These are phyloP conservation scores for Saccharomycopsis capsularis DNA, from an alignment of 805 yeast species.

Conservation along the genomic window DNA sequence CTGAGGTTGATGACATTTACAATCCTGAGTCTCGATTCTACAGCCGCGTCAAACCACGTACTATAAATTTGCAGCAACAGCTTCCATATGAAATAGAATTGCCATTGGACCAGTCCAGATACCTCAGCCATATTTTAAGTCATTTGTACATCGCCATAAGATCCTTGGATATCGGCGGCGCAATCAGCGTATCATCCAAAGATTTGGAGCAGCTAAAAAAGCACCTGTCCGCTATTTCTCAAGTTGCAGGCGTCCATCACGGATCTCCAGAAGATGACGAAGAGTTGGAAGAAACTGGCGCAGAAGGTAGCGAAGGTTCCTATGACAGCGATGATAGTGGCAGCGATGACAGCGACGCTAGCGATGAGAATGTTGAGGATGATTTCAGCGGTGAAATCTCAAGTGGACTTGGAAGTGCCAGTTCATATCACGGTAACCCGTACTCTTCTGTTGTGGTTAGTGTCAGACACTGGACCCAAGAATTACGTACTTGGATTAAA, in stretches of 20 bases:
- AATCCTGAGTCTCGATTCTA: conserved; percentile 36
- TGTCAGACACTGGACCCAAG: conserved; percentile 82
- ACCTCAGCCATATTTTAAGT: conserved; percentile 71
- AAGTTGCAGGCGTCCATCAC: conserved; percentile 28
- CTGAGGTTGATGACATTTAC: conserved; percentile 31
- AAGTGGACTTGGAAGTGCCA: conserved; percentile 13
- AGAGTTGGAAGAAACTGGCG: conserved; percentile 32
- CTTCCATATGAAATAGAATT: conserved; percentile 75
- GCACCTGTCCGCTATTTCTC: background rate
- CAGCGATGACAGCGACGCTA: conserved; percentile 26
- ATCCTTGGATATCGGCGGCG: conserved; percentile 68
- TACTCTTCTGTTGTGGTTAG: conserved; percentile 67
- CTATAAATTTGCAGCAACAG: conserved; percentile 30
- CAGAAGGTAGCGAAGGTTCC: conserved; percentile 26
- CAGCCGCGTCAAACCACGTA: conserved; percentile 31
- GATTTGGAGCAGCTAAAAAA: conserved; percentile 37
- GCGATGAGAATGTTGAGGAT: conserved; percentile 33
- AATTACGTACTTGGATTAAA: conserved; percentile 66
- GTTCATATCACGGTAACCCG: conserved; percentile 32
- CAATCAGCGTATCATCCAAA: conserved; percentile 55
- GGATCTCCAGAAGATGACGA: no score
- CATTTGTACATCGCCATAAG: conserved; percentile 73
- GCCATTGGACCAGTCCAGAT: conserved; percentile 60
- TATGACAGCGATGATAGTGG: conserved; percentile 36
- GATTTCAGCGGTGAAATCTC: conserved; percentile 27